Percentiles rank a stretch among this genome's conserved stretches.
Evolutionary conservation across 176 grass and related monocot species (phyloP).

Genomic region (Olyra latifolia): DNA sequence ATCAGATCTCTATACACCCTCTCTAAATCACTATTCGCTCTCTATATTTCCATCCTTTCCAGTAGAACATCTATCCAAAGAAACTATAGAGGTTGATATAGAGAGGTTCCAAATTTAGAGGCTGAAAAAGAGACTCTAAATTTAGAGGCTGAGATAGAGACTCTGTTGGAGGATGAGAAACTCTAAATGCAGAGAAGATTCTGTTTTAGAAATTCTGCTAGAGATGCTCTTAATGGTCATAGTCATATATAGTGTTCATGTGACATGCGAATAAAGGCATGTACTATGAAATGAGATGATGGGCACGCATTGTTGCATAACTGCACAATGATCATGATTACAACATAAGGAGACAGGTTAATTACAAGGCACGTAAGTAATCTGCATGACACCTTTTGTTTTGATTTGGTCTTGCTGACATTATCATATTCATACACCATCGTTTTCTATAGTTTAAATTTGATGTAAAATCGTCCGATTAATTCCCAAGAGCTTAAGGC

Average conservation of each 20-base stretch:
- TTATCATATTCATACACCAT: not conserved
- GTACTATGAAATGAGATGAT: constrained; percentile 35
- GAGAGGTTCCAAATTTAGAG: too few relatives aligned
- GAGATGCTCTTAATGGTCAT: too few relatives aligned
- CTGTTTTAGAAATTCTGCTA: too few relatives aligned
- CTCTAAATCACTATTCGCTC: too few relatives aligned
- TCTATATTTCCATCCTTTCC: too few relatives aligned
- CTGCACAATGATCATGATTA: constrained; percentile 20
- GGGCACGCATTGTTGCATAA: not conserved
- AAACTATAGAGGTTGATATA: too few relatives aligned
- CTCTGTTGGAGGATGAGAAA: too few relatives aligned
- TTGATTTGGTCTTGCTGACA: not conserved
- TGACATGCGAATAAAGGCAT: constrained; percentile 33
- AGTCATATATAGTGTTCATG: not conserved
- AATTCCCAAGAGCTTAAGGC: not conserved
- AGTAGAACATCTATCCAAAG: too few relatives aligned
- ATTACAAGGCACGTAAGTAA: constrained; percentile 17
- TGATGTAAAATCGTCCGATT: not conserved
- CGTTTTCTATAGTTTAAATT: not conserved
- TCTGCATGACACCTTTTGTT: not conserved
- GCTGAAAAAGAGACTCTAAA: too few relatives aligned
- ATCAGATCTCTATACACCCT: too few relatives aligned
- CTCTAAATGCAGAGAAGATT: too few relatives aligned
- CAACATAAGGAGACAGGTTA: constrained; percentile 1
- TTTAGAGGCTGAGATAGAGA: too few relatives aligned